phyloP scores from a whole-genome alignment of 108 stramenopile species.

The Skeletonema potamos region DNA sequence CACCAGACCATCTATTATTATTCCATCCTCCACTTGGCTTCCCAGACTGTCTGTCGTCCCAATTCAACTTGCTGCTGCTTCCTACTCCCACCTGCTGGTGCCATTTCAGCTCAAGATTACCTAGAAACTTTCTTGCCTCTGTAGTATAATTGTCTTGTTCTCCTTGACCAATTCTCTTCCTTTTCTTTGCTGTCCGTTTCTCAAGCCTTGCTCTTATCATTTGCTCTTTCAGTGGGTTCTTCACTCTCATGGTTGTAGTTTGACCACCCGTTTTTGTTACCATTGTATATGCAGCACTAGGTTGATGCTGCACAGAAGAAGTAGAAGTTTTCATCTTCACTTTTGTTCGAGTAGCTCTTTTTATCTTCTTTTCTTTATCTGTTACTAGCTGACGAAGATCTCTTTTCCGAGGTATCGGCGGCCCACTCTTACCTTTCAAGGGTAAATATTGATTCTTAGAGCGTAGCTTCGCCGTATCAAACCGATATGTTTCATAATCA shows the following conservation, averaged over 20 bases:
- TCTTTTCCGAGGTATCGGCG: neutral
- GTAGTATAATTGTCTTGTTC: neutral
- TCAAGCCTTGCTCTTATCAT: neutral
- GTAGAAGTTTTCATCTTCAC: neutral
- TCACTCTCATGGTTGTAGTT: neutral
- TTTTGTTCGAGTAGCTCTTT: neutral
- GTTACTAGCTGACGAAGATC: neutral
- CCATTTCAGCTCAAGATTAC: neutral
- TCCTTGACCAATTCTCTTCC: neutral
- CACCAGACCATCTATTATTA: neutral
- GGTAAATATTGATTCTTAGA: neutral
- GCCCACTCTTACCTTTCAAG: neutral
- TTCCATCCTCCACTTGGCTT: neutral
- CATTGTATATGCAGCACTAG: neutral
- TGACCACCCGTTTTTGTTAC: neutral
- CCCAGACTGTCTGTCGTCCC: neutral
- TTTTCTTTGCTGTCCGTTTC: neutral
- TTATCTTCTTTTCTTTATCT: neutral
- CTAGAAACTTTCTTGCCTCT: neutral
- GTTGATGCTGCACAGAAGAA: neutral
- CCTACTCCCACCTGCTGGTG: neutral
- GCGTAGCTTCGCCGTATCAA: neutral
- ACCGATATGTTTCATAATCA: neutral
- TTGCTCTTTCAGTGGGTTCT: constrained; percentile 1
- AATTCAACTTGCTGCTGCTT: neutral